Percentiles rank a stretch among this genome's conserved stretches.
These are phyloP conservation scores for Datura wrightii DNA, from an alignment of 257 asterid species.

Conservation along the genomic window DNA sequence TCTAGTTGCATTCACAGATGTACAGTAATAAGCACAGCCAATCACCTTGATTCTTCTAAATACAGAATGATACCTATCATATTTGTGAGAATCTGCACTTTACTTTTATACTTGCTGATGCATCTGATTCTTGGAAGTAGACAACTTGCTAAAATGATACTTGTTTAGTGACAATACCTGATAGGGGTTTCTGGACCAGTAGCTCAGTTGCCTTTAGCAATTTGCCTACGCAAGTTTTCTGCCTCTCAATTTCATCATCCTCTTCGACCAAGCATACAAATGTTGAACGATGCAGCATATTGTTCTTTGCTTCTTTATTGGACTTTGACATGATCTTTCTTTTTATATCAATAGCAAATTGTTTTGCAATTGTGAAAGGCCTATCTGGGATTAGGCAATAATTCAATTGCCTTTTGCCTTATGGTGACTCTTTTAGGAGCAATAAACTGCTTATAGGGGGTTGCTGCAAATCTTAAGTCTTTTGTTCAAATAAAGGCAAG, in stretches of 20 bases:
- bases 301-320: background rate
- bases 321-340: conserved; percentile 3
- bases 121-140: conserved; percentile 19
- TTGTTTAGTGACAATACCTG: background rate
- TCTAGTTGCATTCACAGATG: background rate
- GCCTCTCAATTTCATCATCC: background rate
- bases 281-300: conserved; percentile 14
- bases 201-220: background rate
- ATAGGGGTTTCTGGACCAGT: background rate
- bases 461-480: background rate
- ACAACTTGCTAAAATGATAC: background rate
- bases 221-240: background rate
- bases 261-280: background rate
- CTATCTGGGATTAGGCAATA: conserved; percentile 20
- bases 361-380: background rate
- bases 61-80: background rate
- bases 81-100: background rate
- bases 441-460: background rate
- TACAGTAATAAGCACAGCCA: background rate
- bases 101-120: background rate
- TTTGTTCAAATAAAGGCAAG: background rate
- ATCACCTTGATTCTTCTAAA: background rate
- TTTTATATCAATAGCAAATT: background rate
- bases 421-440: background rate
- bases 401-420: background rate